phyloP scores from a whole-genome alignment of 2,329 filamentous ascomycete species.

The Apiospora saccharicola region DNA sequence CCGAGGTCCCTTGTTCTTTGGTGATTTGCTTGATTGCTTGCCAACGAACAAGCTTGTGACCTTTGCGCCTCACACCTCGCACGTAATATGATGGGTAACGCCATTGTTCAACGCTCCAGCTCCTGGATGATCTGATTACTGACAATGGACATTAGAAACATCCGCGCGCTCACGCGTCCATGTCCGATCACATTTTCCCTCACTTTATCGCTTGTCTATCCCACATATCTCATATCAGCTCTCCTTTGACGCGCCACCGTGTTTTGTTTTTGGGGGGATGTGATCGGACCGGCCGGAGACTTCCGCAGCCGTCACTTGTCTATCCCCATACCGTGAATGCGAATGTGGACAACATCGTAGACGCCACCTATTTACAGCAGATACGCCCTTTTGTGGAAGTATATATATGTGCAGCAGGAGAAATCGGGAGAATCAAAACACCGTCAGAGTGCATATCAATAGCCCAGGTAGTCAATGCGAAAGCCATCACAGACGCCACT shows the following conservation, averaged over 20 bases:
- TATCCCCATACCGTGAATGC: no score
- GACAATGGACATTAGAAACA: background rate
- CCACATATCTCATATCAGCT: constrained; percentile 9
- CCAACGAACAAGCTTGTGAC: no score
- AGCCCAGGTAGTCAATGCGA: background rate
- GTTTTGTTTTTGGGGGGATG: background rate
- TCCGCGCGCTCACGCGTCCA: background rate
- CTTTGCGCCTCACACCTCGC: background rate
- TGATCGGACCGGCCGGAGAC: background rate
- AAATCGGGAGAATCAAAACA: background rate
- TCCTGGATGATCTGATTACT: background rate
- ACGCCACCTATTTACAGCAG: background rate
- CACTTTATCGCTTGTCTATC: background rate
- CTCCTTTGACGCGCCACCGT: background rate
- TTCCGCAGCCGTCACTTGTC: background rate
- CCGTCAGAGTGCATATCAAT: background rate
- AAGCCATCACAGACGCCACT: background rate
- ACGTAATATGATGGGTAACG: background rate
- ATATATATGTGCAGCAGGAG: no score
- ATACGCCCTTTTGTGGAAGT: no score
- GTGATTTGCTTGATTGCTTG: background rate
- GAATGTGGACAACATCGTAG: background rate
- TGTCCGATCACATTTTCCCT: background rate
- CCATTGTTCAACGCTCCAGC: background rate
- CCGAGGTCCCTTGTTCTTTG: background rate